These are phyloP conservation scores for Lepiota brunneoincarnata DNA, from an alignment of 768 basidiomycete species.

Conservation along the genomic window DNA sequence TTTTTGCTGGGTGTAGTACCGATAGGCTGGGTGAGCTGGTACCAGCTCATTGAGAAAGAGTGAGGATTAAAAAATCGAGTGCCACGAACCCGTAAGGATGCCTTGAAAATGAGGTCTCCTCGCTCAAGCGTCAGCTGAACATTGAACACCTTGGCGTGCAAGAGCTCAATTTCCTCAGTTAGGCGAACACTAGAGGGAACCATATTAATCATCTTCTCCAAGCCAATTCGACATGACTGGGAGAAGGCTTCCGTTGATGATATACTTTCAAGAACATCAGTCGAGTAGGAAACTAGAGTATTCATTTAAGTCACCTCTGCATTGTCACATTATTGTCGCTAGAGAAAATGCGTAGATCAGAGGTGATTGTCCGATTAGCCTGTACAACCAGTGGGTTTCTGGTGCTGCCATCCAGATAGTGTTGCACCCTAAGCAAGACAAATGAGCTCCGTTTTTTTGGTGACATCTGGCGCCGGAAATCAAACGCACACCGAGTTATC, in stretches of 20 bases:
- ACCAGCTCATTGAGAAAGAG: background rate
- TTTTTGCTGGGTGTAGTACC: constrained; percentile 21
- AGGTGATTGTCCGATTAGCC: constrained; percentile 31
- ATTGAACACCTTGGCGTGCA: constrained; percentile 31
- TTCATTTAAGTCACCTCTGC: constrained; percentile 25
- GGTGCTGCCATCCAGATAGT: constrained; percentile 39
- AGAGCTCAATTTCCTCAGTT: constrained; percentile 33
- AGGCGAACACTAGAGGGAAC: constrained; percentile 38
- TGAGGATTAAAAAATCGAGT: background rate
- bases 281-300: background rate
- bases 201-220: constrained; percentile 42
- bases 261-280: constrained; percentile 18
- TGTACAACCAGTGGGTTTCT: constrained; percentile 34
- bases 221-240: constrained; percentile 28
- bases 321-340: constrained; percentile 40
- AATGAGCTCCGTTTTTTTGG: background rate
- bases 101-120: constrained; percentile 27
- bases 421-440: constrained; percentile 27
- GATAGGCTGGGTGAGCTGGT: constrained; percentile 25
- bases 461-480: background rate
- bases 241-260: constrained; percentile 26
- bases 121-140: constrained; percentile 28
- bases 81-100: constrained; percentile 27
- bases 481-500: constrained; percentile 35
- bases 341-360: constrained; percentile 38